Evolutionary conservation across 495 filamentous ascomycete species (phyloP).

Genomic region (Aspergillus ellipticus): DNA sequence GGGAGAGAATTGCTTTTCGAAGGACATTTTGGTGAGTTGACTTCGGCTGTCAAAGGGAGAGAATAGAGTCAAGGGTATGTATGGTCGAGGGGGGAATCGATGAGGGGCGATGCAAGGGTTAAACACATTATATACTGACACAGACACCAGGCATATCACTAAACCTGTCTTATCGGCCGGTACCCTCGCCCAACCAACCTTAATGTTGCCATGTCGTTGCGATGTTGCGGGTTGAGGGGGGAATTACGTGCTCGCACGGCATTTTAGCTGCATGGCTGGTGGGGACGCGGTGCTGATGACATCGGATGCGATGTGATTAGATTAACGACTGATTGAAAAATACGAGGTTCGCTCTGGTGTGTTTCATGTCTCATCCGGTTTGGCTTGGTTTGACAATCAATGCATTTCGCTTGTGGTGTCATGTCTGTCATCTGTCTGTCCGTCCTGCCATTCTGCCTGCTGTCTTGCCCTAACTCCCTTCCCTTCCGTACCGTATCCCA

Average conservation of each 20-base stretch:
- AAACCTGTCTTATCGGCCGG: neutral
- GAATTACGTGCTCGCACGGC: slow-evolving; percentile 41
- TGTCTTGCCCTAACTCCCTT: too few species aligned
- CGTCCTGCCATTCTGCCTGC: too few species aligned
- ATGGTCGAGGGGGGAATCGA: too few species aligned
- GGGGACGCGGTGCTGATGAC: neutral
- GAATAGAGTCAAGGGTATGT: too few species aligned
- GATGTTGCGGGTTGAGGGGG: slow-evolving; percentile 30
- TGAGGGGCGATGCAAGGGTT: neutral
- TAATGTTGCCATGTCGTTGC: neutral
- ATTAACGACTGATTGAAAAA: neutral
- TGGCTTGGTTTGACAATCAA: too few species aligned
- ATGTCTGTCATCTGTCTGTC: too few species aligned
- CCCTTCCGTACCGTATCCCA: too few species aligned
- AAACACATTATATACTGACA: neutral
- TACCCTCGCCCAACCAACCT: neutral
- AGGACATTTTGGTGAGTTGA: neutral
- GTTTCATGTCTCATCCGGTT: too few species aligned
- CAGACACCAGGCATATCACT: neutral
- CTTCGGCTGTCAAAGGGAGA: too few species aligned
- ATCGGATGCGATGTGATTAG: neutral
- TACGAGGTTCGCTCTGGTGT: neutral
- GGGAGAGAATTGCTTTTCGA: neutral
- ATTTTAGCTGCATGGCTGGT: slow-evolving; percentile 8
- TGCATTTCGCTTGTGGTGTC: too few species aligned